Evolutionary conservation across 345 rosid genomes (phyloP).

Genomic region (Psidium guajava): DNA sequence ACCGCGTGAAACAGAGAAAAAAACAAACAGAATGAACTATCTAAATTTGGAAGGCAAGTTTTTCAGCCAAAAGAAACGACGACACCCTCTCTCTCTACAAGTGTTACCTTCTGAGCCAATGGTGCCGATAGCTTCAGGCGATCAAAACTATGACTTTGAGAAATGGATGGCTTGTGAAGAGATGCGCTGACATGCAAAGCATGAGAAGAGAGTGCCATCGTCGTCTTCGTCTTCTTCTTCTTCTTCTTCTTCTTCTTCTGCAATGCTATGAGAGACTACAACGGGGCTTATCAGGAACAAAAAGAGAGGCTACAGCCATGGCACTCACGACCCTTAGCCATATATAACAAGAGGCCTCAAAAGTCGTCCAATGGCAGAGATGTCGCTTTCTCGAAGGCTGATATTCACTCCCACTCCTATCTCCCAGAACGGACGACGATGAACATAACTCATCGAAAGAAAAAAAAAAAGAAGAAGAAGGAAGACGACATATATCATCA

Average conservation of each 20-base stretch:
- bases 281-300: not conserved
- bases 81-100: not conserved
- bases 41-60: not conserved
- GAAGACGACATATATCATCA: not conserved
- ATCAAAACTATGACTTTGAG: not conserved
- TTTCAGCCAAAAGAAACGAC: not conserved
- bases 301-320: not conserved
- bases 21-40: not conserved
- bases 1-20: not conserved
- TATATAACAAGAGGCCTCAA: not conserved
- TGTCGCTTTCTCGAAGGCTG: not conserved
- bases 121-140: not conserved
- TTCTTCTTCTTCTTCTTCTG: not conserved
- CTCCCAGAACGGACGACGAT: no score
- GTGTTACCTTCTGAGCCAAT: conserved; percentile 9
- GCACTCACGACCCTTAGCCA: not conserved
- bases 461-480: not conserved
- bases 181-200: conserved; percentile 7
- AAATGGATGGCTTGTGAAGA: conserved; percentile 5
- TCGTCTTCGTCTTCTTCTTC: not conserved
- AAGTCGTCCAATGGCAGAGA: not conserved
- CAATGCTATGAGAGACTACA: not conserved
- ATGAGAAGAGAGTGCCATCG: conserved; percentile 8
- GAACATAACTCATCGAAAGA: no score
- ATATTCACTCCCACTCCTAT: not conserved